A percentile compares a stretch with the other conserved stretches of the same genome.
These are phyloP conservation scores for Boletus rubropictus DNA, from an alignment of 768 basidiomycete species.

Conservation along the genomic window DNA sequence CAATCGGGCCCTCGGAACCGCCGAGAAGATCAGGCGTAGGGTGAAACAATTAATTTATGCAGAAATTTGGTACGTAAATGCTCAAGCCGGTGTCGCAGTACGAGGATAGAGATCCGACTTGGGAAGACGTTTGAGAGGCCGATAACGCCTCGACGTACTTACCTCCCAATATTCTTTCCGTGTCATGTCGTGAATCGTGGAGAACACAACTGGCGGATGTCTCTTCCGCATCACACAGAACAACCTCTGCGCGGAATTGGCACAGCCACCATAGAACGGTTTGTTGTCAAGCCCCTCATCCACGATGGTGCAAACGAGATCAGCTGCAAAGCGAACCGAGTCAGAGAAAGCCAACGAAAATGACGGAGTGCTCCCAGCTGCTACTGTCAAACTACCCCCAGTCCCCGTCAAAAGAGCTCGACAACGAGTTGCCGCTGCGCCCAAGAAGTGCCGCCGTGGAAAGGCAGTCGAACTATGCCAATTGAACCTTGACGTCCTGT, in stretches of 20 bases:
- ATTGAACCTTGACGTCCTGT: constrained; percentile 19
- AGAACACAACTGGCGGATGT: too few relatives aligned
- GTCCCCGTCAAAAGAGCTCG: background rate
- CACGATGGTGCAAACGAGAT: background rate
- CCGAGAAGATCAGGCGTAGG: background rate
- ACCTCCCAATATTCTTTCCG: too few relatives aligned
- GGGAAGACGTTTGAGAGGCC: background rate
- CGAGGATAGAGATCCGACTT: background rate
- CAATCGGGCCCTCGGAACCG: background rate
- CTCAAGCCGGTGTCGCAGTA: background rate
- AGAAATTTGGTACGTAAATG: background rate
- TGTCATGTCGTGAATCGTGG: background rate
- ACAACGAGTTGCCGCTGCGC: too few relatives aligned
- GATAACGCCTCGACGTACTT: background rate
- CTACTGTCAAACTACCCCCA: background rate
- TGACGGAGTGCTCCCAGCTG: background rate
- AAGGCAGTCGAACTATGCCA: background rate
- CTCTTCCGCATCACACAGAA: too few relatives aligned
- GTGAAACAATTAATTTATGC: background rate
- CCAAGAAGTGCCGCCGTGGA: background rate
- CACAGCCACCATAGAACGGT: too few relatives aligned
- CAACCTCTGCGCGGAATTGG: too few relatives aligned
- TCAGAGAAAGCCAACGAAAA: background rate
- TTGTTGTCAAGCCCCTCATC: background rate
- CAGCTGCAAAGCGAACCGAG: background rate